These are phyloP conservation scores for Psidium guajava DNA, from an alignment of 345 rosid species.

Conservation along the genomic window DNA sequence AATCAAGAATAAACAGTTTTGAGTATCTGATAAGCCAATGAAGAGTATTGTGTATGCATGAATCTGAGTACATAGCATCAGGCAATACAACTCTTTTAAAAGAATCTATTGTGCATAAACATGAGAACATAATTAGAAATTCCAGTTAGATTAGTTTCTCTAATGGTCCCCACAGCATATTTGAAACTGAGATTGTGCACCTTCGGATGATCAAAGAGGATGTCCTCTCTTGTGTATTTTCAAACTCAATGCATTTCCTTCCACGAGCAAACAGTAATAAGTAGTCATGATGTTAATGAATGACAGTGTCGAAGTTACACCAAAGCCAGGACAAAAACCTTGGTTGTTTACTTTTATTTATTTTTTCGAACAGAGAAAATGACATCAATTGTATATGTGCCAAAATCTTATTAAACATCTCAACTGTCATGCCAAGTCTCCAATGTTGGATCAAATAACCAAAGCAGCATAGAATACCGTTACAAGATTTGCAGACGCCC, in stretches of 20 bases:
- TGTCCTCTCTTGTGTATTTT: neutral
- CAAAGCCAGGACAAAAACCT: neutral
- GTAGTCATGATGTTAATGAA: neutral
- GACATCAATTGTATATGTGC: neutral
- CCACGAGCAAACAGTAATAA: neutral
- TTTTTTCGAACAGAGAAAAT: neutral
- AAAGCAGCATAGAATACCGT: slow-evolving; percentile 23
- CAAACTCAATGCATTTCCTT: neutral
- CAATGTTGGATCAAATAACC: neutral
- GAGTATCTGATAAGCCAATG: neutral
- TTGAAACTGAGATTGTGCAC: neutral
- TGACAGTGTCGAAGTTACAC: neutral
- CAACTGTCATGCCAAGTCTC: neutral
- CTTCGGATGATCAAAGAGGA: neutral
- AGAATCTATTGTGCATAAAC: neutral
- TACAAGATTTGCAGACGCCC: slow-evolving; percentile 67
- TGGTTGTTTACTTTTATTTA: neutral
- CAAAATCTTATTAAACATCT: neutral
- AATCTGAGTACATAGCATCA: neutral
- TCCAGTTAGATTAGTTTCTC: neutral
- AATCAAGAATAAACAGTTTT: neutral
- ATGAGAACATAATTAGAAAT: neutral
- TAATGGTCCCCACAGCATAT: neutral
- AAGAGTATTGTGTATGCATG: neutral
- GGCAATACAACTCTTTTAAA: neutral